phyloP scores from a whole-genome alignment of 768 basidiomycete genomes.

The Lactarius tabidus region DNA sequence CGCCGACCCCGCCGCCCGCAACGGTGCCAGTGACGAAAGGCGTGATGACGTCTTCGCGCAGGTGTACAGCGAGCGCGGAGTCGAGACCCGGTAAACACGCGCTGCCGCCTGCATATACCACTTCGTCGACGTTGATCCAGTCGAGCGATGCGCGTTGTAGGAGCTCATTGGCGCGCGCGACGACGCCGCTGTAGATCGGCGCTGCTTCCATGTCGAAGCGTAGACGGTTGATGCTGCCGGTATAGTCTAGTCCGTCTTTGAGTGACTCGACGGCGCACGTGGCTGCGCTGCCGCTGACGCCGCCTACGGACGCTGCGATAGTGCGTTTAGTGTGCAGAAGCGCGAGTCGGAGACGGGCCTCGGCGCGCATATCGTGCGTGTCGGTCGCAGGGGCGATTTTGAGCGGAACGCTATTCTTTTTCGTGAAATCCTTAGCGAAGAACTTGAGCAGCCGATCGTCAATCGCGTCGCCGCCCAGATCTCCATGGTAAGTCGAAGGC shows the following conservation, averaged over 20 bases:
- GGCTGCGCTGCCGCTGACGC: slow-evolving; percentile 53
- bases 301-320: slow-evolving; percentile 65
- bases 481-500: slow-evolving; percentile 38
- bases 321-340: slow-evolving; percentile 95
- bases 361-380: slow-evolving; percentile 70
- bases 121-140: slow-evolving; percentile 66
- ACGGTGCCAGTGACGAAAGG: slow-evolving; percentile 65
- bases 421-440: slow-evolving; percentile 94
- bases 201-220: slow-evolving; percentile 46
- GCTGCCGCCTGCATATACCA: slow-evolving; percentile 77
- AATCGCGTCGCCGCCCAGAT: slow-evolving; percentile 64
- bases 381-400: slow-evolving; percentile 57
- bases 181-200: slow-evolving; percentile 56
- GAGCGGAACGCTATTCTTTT: slow-evolving; percentile 83
- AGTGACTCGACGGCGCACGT: slow-evolving; percentile 91
- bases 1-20: slow-evolving; percentile 67
- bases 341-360: slow-evolving; percentile 89
- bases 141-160: slow-evolving; percentile 52
- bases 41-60: slow-evolving; percentile 57
- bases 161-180: slow-evolving; percentile 48
- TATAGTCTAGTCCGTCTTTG: slow-evolving; percentile 91
- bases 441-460: slow-evolving; percentile 83
- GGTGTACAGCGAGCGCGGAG: slow-evolving; percentile 50
- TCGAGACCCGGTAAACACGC: slow-evolving; percentile 72
- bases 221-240: slow-evolving; percentile 58